Evolutionary conservation across 306 rosid genomes (phyloP).

Genomic region (Cyclanthera cordifolia): DNA sequence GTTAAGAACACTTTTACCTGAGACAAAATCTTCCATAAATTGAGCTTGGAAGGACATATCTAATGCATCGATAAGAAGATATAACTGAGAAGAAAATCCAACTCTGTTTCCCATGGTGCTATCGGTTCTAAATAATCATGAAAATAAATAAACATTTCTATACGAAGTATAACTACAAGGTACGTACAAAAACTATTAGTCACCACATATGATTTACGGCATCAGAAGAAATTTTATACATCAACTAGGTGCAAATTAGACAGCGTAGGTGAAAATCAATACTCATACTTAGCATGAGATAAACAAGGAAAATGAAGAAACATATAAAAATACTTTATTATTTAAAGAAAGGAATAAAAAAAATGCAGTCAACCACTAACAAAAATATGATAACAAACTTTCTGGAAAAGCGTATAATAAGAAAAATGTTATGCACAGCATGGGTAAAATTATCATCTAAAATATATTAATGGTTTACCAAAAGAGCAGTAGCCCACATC

Average conservation of each 20-base stretch:
- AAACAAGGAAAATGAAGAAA: background rate
- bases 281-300: background rate
- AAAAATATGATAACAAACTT: background rate
- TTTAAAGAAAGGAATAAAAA: background rate
- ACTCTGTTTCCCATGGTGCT: constrained; percentile 45
- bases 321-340: background rate
- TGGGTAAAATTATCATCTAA: background rate
- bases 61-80: constrained; percentile 57
- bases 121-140: constrained; percentile 36
- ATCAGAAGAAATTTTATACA: constrained; percentile 2
- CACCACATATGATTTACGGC: background rate
- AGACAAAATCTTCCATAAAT: constrained; percentile 88
- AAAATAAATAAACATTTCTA: background rate
- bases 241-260: background rate
- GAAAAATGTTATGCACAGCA: background rate
- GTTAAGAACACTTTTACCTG: constrained; percentile 45
- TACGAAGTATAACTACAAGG: background rate
- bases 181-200: background rate
- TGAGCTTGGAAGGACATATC: constrained; percentile 76
- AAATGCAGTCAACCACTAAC: background rate
- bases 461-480: background rate
- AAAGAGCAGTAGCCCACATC: no score
- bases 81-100: constrained; percentile 81
- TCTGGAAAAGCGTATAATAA: background rate
- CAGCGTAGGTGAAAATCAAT: background rate